These are phyloP conservation scores for Fusarium pininemorale DNA, from an alignment of 2,329 filamentous ascomycete species.

Conservation along the genomic window DNA sequence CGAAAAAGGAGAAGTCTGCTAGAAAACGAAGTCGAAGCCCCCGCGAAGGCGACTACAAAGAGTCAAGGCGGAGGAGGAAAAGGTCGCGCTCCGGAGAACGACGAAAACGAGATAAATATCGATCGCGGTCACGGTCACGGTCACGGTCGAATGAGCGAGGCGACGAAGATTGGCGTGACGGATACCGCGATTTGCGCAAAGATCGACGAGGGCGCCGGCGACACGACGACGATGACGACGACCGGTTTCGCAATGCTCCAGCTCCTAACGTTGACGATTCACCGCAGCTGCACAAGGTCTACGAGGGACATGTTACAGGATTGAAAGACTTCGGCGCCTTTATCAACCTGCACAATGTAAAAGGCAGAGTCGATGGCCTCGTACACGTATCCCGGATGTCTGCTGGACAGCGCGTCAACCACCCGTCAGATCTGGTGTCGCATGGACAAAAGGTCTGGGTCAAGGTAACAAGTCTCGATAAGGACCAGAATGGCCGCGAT, in stretches of 20 bases:
- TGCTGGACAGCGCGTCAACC: constrained; percentile 85
- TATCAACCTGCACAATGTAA: constrained; percentile 88
- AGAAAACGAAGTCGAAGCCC: constrained; percentile 70
- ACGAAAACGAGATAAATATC: constrained; percentile 46
- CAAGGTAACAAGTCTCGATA: constrained; percentile 87
- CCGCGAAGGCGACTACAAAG: constrained; percentile 53
- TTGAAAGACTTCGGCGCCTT: constrained; percentile 97
- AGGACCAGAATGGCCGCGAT: constrained; percentile 55
- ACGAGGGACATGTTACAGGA: constrained; percentile 88
- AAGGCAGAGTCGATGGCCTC: constrained; percentile 88
- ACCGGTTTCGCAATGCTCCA: constrained; percentile 72
- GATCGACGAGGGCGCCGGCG: constrained; percentile 51
- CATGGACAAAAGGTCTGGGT: constrained; percentile 88
- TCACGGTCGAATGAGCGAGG: constrained; percentile 51
- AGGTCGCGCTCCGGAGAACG: constrained; percentile 56
- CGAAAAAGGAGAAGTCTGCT: constrained; percentile 57
- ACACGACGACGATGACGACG: constrained; percentile 54
- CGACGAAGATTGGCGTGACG: constrained; percentile 58
- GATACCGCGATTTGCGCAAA: constrained; percentile 45
- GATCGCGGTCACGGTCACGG: constrained; percentile 51
- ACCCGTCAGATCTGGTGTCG: constrained; percentile 87
- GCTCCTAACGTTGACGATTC: constrained; percentile 81
- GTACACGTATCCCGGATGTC: constrained; percentile 93
- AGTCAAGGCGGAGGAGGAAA: constrained; percentile 52
- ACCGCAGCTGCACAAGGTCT: constrained; percentile 86